Conservation (phyloP, 2,329 filamentous ascomycete genomes). For the Curvularia lunata region DNA sequence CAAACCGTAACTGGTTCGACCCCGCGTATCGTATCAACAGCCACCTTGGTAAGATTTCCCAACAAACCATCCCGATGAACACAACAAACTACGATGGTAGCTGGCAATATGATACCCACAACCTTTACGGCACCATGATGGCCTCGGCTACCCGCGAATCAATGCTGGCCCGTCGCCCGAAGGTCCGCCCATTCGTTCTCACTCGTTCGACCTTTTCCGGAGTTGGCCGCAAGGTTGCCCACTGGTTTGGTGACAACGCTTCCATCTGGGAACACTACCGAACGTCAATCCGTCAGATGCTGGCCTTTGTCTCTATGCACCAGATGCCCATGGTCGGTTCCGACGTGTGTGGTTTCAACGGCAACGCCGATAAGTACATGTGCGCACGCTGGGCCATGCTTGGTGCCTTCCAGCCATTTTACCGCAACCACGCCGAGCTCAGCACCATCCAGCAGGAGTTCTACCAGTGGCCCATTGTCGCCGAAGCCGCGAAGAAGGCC, state of each 20-base stretch:
- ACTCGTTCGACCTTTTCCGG: conserved; percentile 79
- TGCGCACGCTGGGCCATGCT: conserved; percentile 78
- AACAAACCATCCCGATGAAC: conserved; percentile 67
- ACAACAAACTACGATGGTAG: conserved; percentile 71
- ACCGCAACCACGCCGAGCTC: conserved; percentile 72
- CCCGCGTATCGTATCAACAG: conserved; percentile 72
- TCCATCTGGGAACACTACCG: conserved; percentile 55
- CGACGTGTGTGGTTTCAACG: conserved; percentile 79
- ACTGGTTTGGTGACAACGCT: conserved; percentile 66
- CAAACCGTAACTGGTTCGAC: conserved; percentile 67
- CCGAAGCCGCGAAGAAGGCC: conserved; percentile 68
- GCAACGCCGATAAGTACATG: conserved; percentile 69
- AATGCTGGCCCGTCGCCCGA: conserved; percentile 70
- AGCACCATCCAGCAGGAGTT: conserved; percentile 69
- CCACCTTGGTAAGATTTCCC: conserved; percentile 56
- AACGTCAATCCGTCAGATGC: conserved; percentile 51
- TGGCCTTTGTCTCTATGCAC: conserved; percentile 56
- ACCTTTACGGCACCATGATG: conserved; percentile 80
- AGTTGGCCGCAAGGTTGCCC: conserved; percentile 65
- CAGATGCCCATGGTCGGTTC: conserved; percentile 57
- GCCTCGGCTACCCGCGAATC: conserved; percentile 67
- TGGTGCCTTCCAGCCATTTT: conserved; percentile 77
- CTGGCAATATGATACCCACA: conserved; percentile 76
- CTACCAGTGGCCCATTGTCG: conserved; percentile 71
- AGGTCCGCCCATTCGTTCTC: conserved; percentile 71